A percentile compares a stretch with the other conserved stretches of the same genome.
These are phyloP conservation scores for Colletotrichum euphorbiae DNA, from an alignment of 2,329 filamentous ascomycete genomes.

Conservation along the genomic window DNA sequence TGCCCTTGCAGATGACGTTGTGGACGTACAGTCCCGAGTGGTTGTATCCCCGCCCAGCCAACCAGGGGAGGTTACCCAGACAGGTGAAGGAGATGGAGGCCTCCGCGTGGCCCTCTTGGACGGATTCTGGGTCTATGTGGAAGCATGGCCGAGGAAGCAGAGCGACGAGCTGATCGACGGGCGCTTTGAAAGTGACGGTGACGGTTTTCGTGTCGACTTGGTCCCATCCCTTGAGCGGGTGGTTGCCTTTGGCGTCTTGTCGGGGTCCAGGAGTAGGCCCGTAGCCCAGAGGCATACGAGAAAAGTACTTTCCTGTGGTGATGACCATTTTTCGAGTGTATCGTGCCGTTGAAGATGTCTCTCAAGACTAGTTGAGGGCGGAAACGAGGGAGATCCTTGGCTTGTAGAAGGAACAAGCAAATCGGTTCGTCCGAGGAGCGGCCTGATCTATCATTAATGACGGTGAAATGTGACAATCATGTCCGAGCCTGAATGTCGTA, in stretches of 20 bases:
- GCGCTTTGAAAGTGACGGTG: slow-evolving; percentile 9
- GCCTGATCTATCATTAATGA: neutral
- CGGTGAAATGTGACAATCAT: neutral
- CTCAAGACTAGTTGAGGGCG: neutral
- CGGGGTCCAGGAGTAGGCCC: slow-evolving; percentile 13
- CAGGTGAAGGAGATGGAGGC: slow-evolving; percentile 57
- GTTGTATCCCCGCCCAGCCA: slow-evolving; percentile 68
- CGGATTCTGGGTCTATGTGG: slow-evolving; percentile 61
- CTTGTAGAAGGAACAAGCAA: neutral
- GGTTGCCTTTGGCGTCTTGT: slow-evolving; percentile 13
- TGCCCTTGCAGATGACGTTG: slow-evolving; percentile 66
- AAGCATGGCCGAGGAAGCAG: slow-evolving; percentile 65
- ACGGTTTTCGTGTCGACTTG: slow-evolving; percentile 10
- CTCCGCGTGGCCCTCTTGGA: slow-evolving; percentile 49
- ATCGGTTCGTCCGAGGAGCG: neutral
- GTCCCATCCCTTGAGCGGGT: slow-evolving; percentile 18
- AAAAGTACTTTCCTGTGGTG: slow-evolving; percentile 14
- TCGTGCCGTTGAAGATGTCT: neutral
- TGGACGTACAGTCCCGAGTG: slow-evolving; percentile 72
- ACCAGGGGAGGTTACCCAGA: slow-evolving; percentile 67
- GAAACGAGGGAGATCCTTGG: neutral
- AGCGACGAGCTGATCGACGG: slow-evolving; percentile 57
- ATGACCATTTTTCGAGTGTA: slow-evolving; percentile 2
- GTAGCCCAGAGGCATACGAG: slow-evolving; percentile 26
- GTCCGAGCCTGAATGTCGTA: slow-evolving; percentile 5